phyloP scores from a whole-genome alignment of 257 asterid genomes.

The Leonotis leonurus region DNA sequence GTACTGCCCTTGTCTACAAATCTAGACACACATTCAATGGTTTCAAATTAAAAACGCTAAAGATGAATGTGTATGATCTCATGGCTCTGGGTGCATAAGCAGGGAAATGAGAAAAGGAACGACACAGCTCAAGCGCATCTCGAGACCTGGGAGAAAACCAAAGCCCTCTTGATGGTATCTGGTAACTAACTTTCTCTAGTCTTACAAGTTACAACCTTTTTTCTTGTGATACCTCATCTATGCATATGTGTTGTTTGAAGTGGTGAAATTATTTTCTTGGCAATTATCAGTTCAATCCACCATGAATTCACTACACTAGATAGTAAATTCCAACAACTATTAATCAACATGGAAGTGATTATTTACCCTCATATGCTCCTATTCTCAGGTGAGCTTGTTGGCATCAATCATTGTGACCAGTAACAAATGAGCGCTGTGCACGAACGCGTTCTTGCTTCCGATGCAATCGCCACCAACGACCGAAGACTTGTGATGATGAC shows the following conservation, averaged over 20 bases:
- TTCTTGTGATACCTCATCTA: background rate
- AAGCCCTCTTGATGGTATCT: constrained; percentile 54
- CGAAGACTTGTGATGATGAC: constrained; percentile 5
- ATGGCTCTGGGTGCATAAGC: constrained; percentile 19
- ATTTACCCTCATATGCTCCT: background rate
- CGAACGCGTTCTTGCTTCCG: constrained; percentile 6
- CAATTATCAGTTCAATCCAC: background rate
- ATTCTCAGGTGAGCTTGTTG: constrained; percentile 14
- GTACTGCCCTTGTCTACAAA: constrained; percentile 32
- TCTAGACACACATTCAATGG: background rate
- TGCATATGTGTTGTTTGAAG: background rate
- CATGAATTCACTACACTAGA: background rate
- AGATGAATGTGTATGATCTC: background rate
- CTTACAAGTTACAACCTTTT: background rate
- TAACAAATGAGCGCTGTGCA: background rate
- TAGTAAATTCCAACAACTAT: background rate
- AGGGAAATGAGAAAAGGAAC: constrained; percentile 55
- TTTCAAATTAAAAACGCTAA: background rate
- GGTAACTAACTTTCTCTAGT: constrained; percentile 7
- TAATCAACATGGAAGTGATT: background rate
- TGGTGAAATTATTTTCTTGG: background rate
- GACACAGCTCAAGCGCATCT: constrained; percentile 59
- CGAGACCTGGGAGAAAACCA: constrained; percentile 52
- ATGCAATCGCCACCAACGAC: background rate
- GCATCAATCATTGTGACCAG: background rate